Evolutionary conservation across 2,329 filamentous ascomycete species (phyloP).

Genomic region (Sclerotinia glacialis): DNA sequence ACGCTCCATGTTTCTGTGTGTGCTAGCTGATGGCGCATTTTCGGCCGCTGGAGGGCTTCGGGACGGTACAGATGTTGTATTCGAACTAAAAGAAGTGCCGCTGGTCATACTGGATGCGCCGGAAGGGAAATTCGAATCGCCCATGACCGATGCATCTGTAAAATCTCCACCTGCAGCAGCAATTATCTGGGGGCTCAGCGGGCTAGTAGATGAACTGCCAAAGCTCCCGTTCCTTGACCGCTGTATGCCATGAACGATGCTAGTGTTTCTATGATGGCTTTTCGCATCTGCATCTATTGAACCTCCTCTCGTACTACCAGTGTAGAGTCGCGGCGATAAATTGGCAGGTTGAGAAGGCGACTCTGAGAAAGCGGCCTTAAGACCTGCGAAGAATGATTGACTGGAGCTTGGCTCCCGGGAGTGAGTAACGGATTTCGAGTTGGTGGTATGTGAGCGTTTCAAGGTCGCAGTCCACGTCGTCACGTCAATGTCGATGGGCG

Average conservation of each 20-base stretch:
- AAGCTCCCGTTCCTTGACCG: constrained; percentile 88
- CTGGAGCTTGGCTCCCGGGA: constrained; percentile 31
- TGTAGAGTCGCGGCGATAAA: constrained; percentile 35
- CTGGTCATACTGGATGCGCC: constrained; percentile 34
- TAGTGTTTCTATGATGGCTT: constrained; percentile 84
- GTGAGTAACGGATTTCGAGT: constrained; percentile 29
- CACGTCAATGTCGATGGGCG: constrained; percentile 35
- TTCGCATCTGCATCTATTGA: constrained; percentile 52
- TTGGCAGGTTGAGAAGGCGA: constrained; percentile 30
- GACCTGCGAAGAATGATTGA: constrained; percentile 27
- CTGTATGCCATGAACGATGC: constrained; percentile 94
- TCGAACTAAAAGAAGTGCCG: constrained; percentile 37
- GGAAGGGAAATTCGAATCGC: constrained; percentile 34
- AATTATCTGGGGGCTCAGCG: constrained; percentile 84
- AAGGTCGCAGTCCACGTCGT: constrained; percentile 34
- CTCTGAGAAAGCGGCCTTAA: constrained; percentile 29
- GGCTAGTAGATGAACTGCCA: constrained; percentile 75
- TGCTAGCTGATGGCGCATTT: constrained; percentile 43
- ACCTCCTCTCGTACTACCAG: constrained; percentile 38
- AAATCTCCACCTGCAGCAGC: constrained; percentile 55
- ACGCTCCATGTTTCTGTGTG: constrained; percentile 55
- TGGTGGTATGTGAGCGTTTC: constrained; percentile 35
- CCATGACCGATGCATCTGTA: constrained; percentile 38
- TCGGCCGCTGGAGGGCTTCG: constrained; percentile 46
- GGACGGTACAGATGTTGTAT: constrained; percentile 39